Evolutionary conservation across 1,139 yeast species (phyloP), one percentile per base, ranked within the genome.

Genomic region (Saccharomycopsis phalli): DNA sequence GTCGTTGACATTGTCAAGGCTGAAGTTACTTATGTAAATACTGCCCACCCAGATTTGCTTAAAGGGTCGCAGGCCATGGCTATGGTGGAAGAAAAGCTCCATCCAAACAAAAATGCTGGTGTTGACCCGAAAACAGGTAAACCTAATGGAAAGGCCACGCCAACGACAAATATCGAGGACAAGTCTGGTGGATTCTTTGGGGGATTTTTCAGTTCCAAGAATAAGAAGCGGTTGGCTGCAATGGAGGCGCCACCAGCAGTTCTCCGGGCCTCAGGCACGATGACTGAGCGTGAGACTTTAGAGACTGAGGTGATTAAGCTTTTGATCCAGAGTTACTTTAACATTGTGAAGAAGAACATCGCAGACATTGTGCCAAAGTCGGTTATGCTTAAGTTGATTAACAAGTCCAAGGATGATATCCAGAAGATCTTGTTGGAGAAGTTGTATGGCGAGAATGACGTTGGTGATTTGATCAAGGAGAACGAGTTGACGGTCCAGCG

Each of bases 181-280:
- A 18, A 74, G 55, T 65, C 48, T 41, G 74, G 76, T 40, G 93
- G 94, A 1, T 91, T 91, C 65, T 91, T 91, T 59, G 95, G 96
- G 41, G 94, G 95, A 0, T 88, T 91, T 61, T 91, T 91, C 62
- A 76, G 93, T 16, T 76, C 93, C 6, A 87, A 91, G 62, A 88
- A 87, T 62, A 91, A 88, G 64, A 88, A 88, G 73, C 79, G 94
- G 62, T 71, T 88, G 55, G 96, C 93, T 35, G 81, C 88, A 23
- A 84, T 91, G 94, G 98, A 91, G 61, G 88, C 95, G 2, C 98
- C 98, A 37, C 98, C 98, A 33, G 77, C 94, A 30, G 88, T 87
- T 11, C 75, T 91, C 58, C 82, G 91, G 60, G 98, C 98, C 4
- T 78, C 94, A 19, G 97, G 97, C 33, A 78, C 83, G 45, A 80